phyloP scores from a whole-genome alignment of 805 yeast species.

The Kodamaea kakaduensis region DNA sequence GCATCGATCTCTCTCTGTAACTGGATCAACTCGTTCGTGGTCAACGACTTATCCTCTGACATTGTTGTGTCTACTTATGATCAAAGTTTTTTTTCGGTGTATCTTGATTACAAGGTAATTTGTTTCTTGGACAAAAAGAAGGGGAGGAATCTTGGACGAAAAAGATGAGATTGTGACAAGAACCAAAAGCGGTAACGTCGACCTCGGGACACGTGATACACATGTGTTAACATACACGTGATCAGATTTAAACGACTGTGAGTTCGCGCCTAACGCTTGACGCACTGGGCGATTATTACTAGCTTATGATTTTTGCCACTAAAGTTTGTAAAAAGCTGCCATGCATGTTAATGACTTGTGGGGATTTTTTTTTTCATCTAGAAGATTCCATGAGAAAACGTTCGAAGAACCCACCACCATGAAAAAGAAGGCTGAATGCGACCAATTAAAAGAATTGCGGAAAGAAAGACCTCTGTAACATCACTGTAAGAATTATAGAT shows the following conservation, averaged over 20 bases:
- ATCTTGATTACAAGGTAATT: slow-evolving; percentile 1
- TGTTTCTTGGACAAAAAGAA: slow-evolving; percentile 3
- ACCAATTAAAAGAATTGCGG: too few relatives aligned
- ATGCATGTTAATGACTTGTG: slow-evolving; percentile 1
- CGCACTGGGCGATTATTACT: too few relatives aligned
- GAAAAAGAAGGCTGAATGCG: neutral
- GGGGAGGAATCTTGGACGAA: neutral
- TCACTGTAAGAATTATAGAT: too few relatives aligned
- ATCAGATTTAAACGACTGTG: too few relatives aligned
- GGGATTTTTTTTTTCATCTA: slow-evolving; percentile 4
- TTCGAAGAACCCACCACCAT: neutral
- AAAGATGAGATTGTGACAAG: too few relatives aligned
- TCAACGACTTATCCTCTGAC: slow-evolving; percentile 14
- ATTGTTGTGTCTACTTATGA: slow-evolving; percentile 3
- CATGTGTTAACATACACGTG: too few relatives aligned
- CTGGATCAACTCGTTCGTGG: slow-evolving; percentile 52
- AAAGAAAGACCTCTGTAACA: too few relatives aligned
- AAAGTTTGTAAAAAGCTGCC: too few relatives aligned
- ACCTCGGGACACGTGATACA: too few relatives aligned
- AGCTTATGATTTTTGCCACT: too few relatives aligned
- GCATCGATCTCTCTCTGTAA: slow-evolving; percentile 52
- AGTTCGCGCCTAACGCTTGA: too few relatives aligned
- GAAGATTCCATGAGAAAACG: slow-evolving; percentile 3
- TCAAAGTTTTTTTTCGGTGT: neutral
- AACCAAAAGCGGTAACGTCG: too few relatives aligned